A percentile compares a stretch with the other conserved stretches of the same genome.
These are phyloP conservation scores for Dissoconium aciculare DNA, from an alignment of 2,329 filamentous ascomycete species.

Conservation along the genomic window DNA sequence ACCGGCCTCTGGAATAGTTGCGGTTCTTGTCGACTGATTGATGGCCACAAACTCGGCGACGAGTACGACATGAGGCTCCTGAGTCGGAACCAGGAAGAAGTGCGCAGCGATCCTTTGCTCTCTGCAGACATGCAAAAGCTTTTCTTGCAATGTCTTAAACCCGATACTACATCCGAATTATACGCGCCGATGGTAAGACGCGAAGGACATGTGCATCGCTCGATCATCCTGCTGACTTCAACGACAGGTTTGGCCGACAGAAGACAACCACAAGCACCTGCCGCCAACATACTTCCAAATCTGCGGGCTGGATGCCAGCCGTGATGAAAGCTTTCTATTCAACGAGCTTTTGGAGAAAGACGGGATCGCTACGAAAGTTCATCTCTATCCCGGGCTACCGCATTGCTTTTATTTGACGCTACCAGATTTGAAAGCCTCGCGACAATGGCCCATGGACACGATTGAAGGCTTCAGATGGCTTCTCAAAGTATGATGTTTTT, in stretches of 20 bases:
- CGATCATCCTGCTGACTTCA: not conserved
- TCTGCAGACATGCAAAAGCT: constrained; percentile 7
- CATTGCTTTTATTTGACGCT: constrained; percentile 4
- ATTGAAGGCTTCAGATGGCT: constrained; percentile 5
- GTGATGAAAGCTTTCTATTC: constrained; percentile 4
- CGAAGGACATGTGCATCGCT: not conserved
- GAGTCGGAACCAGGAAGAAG: constrained; percentile 27
- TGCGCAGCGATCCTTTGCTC: constrained; percentile 15
- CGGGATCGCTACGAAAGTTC: constrained; percentile 2
- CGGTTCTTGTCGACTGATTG: constrained; percentile 29
- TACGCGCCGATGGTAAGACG: not conserved
- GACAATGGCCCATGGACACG: constrained; percentile 1
- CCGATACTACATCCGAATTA: not conserved
- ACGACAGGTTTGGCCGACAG: constrained; percentile 7
- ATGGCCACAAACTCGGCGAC: constrained; percentile 16
- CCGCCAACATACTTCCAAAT: constrained; percentile 9
- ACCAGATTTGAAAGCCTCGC: constrained; percentile 3
- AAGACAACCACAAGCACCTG: constrained; percentile 20
- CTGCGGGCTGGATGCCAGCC: constrained; percentile 4
- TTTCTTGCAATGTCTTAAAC: not conserved
- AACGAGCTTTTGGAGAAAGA: constrained; percentile 2
- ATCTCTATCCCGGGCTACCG: constrained; percentile 4
- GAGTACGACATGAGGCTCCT: constrained; percentile 25
- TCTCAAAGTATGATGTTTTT: constrained; percentile 2
- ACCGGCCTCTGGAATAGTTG: constrained; percentile 26